Percentiles rank a stretch among this genome's conserved stretches.
Evolutionary conservation across 2,329 filamentous ascomycete genomes (phyloP).

Genomic region (Aspergillus terreus): DNA sequence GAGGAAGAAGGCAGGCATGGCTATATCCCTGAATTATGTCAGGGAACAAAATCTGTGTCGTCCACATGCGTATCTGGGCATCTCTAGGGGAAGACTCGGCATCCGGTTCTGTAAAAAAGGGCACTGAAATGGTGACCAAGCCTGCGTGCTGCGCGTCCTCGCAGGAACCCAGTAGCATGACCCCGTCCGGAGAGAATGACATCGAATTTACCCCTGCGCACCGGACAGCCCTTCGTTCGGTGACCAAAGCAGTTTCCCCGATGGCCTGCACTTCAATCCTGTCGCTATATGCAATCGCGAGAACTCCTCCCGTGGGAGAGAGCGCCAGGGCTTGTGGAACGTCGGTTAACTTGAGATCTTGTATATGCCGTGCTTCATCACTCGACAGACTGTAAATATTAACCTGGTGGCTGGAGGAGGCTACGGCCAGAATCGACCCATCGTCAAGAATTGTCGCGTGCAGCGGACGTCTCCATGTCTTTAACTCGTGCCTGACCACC

Average conservation of each 20-base stretch:
- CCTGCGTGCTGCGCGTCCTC: constrained; percentile 60
- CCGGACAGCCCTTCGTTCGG: constrained; percentile 71
- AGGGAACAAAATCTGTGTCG: constrained; percentile 78
- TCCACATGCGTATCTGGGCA: constrained; percentile 73
- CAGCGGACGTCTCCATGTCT: constrained; percentile 70
- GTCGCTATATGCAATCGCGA: constrained; percentile 80
- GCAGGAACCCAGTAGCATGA: constrained; percentile 73
- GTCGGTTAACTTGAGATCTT: constrained; percentile 74
- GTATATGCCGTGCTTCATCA: constrained; percentile 64
- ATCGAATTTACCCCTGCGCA: constrained; percentile 72
- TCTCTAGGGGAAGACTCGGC: constrained; percentile 52
- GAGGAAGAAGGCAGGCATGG: constrained; percentile 65
- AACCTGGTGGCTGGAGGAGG: constrained; percentile 78
- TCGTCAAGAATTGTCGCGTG: constrained; percentile 77
- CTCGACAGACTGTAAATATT: constrained; percentile 74
- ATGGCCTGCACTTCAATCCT: constrained; percentile 86
- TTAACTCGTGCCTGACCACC: constrained; percentile 70
- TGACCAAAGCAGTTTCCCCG: constrained; percentile 58
- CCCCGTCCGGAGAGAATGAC: constrained; percentile 72
- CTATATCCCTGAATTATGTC: constrained; percentile 76
- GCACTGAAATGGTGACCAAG: constrained; percentile 73
- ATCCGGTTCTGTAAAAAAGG: constrained; percentile 64
- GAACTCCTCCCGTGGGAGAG: constrained; percentile 74
- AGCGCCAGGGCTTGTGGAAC: constrained; percentile 73
- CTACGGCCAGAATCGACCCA: constrained; percentile 69